Evolutionary conservation across 768 basidiomycete species (phyloP).

Genomic region (Leccinum arenicola): DNA sequence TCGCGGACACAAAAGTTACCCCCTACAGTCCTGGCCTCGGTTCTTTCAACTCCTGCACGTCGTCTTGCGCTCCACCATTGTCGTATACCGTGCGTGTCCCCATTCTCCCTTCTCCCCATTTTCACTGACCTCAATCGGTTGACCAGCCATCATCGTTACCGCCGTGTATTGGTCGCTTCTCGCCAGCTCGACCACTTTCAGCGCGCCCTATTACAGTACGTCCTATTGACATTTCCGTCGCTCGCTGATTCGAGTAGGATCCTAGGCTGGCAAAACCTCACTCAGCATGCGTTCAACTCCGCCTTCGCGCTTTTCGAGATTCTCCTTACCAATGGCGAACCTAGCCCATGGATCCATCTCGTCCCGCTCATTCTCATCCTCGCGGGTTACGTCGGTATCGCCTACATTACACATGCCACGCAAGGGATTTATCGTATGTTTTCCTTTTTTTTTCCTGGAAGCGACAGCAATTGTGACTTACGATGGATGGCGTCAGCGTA

Average conservation of each 20-base stretch:
- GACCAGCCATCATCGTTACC: slow-evolving; percentile 61
- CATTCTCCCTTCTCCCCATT: not conserved
- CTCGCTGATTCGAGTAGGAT: not conserved
- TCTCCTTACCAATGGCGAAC: slow-evolving; percentile 48
- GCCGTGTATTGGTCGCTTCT: slow-evolving; percentile 62
- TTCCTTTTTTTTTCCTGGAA: not conserved
- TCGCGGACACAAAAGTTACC: slow-evolving; percentile 39
- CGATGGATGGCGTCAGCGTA: slow-evolving; percentile 46
- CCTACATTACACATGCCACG: slow-evolving; percentile 60
- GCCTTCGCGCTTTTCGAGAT: slow-evolving; percentile 58
- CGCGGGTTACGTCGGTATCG: slow-evolving; percentile 57
- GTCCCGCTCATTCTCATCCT: slow-evolving; percentile 48
- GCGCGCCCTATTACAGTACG: slow-evolving; percentile 38
- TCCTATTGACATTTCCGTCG: not conserved
- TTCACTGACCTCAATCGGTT: not conserved
- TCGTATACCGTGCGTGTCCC: slow-evolving; percentile 52
- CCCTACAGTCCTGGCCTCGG: slow-evolving; percentile 58
- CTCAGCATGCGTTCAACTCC: slow-evolving; percentile 60
- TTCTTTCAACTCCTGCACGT: slow-evolving; percentile 56
- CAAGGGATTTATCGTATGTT: slow-evolving; percentile 65
- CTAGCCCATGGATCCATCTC: slow-evolving; percentile 52
- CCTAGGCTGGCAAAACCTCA: slow-evolving; percentile 58
- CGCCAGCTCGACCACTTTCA: slow-evolving; percentile 40
- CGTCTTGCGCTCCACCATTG: slow-evolving; percentile 47
- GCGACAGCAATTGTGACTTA: not conserved